These are phyloP conservation scores for Prosopis cineraria DNA, from an alignment of 306 rosid genomes.

Conservation along the genomic window DNA sequence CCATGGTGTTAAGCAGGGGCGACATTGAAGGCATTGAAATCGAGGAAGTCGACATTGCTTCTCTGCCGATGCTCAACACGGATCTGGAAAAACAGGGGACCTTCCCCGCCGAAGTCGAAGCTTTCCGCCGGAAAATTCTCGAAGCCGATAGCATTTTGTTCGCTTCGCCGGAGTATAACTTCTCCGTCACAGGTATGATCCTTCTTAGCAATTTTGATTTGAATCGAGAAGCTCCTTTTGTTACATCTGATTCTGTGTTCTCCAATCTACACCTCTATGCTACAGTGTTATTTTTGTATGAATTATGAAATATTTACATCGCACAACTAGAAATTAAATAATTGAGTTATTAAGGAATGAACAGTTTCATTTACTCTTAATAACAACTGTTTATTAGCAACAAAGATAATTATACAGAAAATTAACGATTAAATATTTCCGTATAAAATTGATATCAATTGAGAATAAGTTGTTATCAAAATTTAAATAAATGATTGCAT, in stretches of 20 bases:
- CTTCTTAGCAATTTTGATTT: not conserved
- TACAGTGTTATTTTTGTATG: no score
- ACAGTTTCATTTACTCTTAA: no score
- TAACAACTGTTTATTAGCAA: no score
- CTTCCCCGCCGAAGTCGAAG: conserved; percentile 59
- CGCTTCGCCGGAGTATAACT: conserved; percentile 85
- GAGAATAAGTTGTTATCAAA: no score
- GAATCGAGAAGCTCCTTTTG: not conserved
- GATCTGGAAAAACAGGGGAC: conserved; percentile 66
- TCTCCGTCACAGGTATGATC: conserved; percentile 56
- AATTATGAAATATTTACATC: no score
- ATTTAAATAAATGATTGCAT: no score
- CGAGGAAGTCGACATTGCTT: conserved; percentile 59
- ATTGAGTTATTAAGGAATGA: no score
- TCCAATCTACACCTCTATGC: not conserved
- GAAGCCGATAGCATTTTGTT: conserved; percentile 66
- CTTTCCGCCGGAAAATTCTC: conserved; percentile 66
- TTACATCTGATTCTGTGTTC: not conserved
- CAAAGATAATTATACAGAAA: no score
- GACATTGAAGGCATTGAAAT: conserved; percentile 54
- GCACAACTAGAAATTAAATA: no score
- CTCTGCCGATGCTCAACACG: conserved; percentile 65
- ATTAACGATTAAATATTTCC: no score
- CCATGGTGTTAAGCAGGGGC: conserved; percentile 53
- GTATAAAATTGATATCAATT: no score